phyloP scores from a whole-genome alignment of 1,284 basidiomycete species.

The Rhodotorula mucilaginosa region DNA sequence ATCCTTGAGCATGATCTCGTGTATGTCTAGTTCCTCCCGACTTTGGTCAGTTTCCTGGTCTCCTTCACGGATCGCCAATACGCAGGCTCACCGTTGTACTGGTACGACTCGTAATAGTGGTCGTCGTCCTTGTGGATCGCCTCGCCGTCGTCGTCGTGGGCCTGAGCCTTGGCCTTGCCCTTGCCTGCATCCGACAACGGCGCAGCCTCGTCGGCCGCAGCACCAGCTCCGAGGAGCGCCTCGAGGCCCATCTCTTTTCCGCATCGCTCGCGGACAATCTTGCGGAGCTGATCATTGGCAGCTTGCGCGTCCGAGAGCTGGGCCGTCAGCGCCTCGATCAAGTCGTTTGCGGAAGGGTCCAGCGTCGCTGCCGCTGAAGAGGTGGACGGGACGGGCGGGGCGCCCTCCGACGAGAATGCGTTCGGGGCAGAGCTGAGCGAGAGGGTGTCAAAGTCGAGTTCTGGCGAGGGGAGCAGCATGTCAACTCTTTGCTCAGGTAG shows the following conservation, averaged over 20 bases:
- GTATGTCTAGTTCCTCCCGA: conserved; percentile 49
- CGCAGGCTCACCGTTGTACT: conserved; percentile 70
- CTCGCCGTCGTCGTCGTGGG: conserved; percentile 18
- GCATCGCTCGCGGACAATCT: conserved; percentile 31
- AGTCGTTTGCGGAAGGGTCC: conserved; percentile 28
- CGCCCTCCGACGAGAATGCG: not conserved
- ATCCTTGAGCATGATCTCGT: conserved; percentile 67
- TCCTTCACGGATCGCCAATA: too few species aligned
- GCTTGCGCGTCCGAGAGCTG: conserved; percentile 37
- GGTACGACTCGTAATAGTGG: conserved; percentile 90
- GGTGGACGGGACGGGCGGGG: conserved; percentile 3
- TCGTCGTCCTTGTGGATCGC: conserved; percentile 68
- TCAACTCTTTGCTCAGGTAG: too few species aligned
- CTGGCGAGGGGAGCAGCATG: conserved; percentile 47
- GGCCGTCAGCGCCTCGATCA: conserved; percentile 32
- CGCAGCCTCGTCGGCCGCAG: conserved; percentile 1
- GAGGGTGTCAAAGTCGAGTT: conserved; percentile 59
- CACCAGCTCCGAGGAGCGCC: conserved; percentile 3
- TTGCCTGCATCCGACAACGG: not conserved
- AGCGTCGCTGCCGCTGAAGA: not conserved
- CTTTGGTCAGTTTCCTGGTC: too few species aligned
- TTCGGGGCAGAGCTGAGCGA: conserved; percentile 13
- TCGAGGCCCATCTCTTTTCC: conserved; percentile 30
- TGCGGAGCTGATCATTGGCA: conserved; percentile 32
- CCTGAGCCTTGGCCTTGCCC: conserved; percentile 44